phyloP scores from a whole-genome alignment of 2,329 filamentous ascomycete genomes.

The Botryosphaeria dothidea region DNA sequence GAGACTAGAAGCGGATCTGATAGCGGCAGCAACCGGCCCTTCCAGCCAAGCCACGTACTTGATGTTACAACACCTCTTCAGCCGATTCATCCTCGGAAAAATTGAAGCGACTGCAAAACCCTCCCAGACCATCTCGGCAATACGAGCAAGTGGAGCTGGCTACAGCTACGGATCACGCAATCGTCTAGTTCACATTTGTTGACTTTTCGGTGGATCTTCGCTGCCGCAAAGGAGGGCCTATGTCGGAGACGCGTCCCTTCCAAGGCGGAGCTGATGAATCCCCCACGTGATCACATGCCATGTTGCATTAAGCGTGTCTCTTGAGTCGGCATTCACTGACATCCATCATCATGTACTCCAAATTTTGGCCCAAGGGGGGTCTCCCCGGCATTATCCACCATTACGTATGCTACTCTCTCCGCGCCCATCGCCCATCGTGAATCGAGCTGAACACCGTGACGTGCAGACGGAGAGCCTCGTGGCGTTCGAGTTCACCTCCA shows the following conservation, averaged over 20 bases:
- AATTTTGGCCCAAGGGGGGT: constrained; percentile 32
- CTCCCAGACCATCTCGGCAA: not conserved
- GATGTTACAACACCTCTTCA: too few relatives aligned
- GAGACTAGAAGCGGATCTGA: constrained; percentile 14
- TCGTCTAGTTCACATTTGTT: not conserved
- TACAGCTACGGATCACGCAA: not conserved
- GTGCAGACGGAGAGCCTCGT: constrained; percentile 41
- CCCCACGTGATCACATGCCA: not conserved
- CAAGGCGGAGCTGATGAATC: not conserved
- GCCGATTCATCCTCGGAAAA: too few relatives aligned
- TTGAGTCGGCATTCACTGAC: not conserved
- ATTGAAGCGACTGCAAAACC: too few relatives aligned
- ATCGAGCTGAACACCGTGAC: constrained; percentile 25
- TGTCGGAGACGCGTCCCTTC: not conserved
- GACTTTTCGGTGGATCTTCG: not conserved
- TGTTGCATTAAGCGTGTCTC: not conserved
- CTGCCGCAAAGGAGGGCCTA: not conserved
- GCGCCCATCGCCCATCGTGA: not conserved
- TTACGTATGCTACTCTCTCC: constrained; percentile 22
- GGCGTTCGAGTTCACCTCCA: constrained; percentile 41
- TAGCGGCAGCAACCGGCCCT: not conserved
- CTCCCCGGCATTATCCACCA: constrained; percentile 29
- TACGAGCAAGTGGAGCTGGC: not conserved
- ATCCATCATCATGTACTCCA: constrained; percentile 20
- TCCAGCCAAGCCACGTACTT: too few relatives aligned